Evolutionary conservation across 2,329 filamentous ascomycete genomes (phyloP).

Genomic region (Sporothrix pseudoabietina): DNA sequence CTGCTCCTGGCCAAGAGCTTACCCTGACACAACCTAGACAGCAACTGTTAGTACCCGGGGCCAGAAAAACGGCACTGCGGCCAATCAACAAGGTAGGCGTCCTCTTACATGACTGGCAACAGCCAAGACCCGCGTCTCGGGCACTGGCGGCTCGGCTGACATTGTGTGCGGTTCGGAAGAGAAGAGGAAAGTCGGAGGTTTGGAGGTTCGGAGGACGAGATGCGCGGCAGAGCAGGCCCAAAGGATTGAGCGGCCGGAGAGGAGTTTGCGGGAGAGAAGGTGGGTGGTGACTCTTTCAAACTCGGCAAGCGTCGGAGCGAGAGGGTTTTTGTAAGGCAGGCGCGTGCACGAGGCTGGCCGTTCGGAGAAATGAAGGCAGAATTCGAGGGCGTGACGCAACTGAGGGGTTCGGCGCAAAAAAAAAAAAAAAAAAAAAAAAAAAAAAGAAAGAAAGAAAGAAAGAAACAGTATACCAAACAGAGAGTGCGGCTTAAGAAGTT

Average conservation of each 20-base stretch:
- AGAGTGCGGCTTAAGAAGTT: background rate
- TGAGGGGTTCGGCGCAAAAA: conserved; percentile 17
- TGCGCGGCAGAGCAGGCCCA: background rate
- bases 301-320: background rate
- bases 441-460: background rate
- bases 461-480: background rate
- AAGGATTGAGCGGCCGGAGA: background rate
- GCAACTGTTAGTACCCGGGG: conserved; percentile 32
- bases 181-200: background rate
- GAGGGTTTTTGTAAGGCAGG: background rate
- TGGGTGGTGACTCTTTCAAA: background rate
- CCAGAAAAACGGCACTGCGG: background rate
- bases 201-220: background rate
- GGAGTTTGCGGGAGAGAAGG: background rate
- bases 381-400: background rate
- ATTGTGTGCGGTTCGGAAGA: conserved; percentile 37
- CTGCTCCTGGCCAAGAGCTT: conserved; percentile 43
- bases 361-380: background rate
- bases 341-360: conserved; percentile 6
- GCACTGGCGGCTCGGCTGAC: conserved; percentile 50
- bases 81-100: conserved; percentile 3
- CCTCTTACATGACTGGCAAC: conserved; percentile 92
- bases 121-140: conserved; percentile 72
- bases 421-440: background rate
- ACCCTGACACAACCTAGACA: conserved; percentile 71